A percentile compares a stretch with the other conserved stretches of the same genome.
Conservation (phyloP, 495 filamentous ascomycete species). For the Aspergillus bertholletiae region DNA sequence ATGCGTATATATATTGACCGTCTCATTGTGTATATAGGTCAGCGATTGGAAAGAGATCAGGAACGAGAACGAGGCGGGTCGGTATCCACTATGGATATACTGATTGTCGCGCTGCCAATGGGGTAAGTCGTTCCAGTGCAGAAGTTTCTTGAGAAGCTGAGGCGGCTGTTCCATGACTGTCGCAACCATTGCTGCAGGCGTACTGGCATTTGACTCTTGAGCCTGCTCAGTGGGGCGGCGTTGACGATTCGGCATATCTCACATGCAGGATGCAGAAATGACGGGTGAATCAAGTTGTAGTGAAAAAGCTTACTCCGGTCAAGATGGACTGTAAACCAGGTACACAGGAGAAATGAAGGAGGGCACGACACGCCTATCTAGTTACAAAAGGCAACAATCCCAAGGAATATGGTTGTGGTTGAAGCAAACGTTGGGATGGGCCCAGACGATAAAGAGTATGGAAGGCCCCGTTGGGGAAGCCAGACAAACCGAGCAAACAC, state of each 20-base stretch:
- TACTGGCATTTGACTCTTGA: slow-evolving; percentile 15
- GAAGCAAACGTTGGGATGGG: slow-evolving; percentile 2
- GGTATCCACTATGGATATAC: slow-evolving; percentile 70
- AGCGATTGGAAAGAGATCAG: slow-evolving; percentile 59
- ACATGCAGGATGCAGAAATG: slow-evolving; percentile 1
- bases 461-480: background rate
- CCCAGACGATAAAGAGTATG: too few species aligned
- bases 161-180: slow-evolving; percentile 27
- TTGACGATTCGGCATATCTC: slow-evolving; percentile 32
- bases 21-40: slow-evolving; percentile 84
- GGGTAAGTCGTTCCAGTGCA: slow-evolving; percentile 63
- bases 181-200: slow-evolving; percentile 16
- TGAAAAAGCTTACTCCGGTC: background rate
- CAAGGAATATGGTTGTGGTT: background rate
- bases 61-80: slow-evolving; percentile 65
- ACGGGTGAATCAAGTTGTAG: background rate
- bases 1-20: slow-evolving; percentile 93
- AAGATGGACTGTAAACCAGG: too few species aligned
- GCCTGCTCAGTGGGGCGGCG: slow-evolving; percentile 29
- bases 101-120: slow-evolving; percentile 75
- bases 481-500: slow-evolving; percentile 1
- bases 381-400: background rate
- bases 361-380: background rate
- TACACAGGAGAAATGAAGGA: background rate
- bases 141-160: slow-evolving; percentile 31